Percentiles rank a stretch among this genome's conserved stretches.
These are phyloP conservation scores for Fraxinus xanthoxyloides DNA, from an alignment of 305 asterid genomes.

Conservation along the genomic window DNA sequence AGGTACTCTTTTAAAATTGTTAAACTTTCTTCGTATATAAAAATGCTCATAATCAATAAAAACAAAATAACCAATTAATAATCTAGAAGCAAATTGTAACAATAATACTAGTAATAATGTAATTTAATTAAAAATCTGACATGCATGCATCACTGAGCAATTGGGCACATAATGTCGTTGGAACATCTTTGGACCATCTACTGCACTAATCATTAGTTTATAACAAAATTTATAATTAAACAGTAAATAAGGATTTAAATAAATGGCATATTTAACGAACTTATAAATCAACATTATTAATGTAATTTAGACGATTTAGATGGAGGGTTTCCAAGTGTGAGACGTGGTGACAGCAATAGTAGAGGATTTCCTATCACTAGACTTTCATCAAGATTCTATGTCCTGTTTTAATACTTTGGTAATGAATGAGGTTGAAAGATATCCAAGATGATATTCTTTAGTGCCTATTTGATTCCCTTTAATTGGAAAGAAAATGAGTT, in stretches of 20 bases:
- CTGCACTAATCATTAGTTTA: neutral
- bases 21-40: neutral
- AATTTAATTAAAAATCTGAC: neutral
- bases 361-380: neutral
- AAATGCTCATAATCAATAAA: neutral
- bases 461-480: neutral
- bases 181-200: neutral
- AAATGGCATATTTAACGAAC: neutral
- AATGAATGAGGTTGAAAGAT: neutral
- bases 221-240: too few relatives aligned
- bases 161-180: neutral
- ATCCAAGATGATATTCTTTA: neutral
- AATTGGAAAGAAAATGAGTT: too few relatives aligned
- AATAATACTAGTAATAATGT: neutral
- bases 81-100: neutral
- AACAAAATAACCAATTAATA: neutral
- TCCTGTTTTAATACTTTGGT: neutral
- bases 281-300: neutral
- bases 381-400: neutral
- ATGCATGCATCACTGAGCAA: neutral
- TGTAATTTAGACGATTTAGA: neutral
- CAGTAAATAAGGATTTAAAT: neutral
- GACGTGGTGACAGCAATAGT: neutral
- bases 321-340: neutral
- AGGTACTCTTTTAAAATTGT: neutral